Conservation (phyloP, 495 filamentous ascomycete genomes). For the Aspergillus bertholletiae region DNA sequence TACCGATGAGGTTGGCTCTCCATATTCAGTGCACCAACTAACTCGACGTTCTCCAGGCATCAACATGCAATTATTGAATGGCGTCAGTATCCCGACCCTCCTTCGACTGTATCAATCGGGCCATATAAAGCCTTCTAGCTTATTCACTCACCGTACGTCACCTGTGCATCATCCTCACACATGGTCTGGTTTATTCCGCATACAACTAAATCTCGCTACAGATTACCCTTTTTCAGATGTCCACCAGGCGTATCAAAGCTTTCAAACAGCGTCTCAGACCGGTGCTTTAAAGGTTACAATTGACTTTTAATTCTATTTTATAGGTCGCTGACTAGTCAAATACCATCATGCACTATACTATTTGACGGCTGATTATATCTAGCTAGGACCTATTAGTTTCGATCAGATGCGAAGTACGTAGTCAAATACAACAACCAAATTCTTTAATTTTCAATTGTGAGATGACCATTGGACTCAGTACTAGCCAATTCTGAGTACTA, state of each 20-base stretch:
- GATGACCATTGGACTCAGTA: no score
- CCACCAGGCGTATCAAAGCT: conserved; percentile 1
- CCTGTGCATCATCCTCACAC: not conserved
- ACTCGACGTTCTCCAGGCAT: conserved; percentile 21
- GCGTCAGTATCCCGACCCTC: conserved; percentile 37
- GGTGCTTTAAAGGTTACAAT: conserved; percentile 5
- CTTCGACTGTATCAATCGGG: conserved; percentile 32
- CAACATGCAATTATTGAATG: conserved; percentile 35
- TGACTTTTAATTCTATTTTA: conserved; percentile 10
- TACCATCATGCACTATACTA: no score
- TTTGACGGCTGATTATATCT: no score
- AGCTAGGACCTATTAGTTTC: no score
- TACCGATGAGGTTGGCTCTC: not conserved
- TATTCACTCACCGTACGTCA: conserved; percentile 41
- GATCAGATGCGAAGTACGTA: no score
- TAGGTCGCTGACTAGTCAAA: no score
- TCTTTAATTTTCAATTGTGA: no score
- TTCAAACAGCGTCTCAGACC: conserved; percentile 1
- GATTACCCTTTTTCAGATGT: not conserved
- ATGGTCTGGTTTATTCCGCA: not conserved
- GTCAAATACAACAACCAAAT: no score
- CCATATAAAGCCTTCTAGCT: conserved; percentile 28
- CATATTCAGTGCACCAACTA: not conserved
- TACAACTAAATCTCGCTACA: not conserved
- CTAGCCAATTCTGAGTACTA: no score